Percentiles rank a stretch among this genome's conserved stretches.
Evolutionary conservation across 2,329 filamentous ascomycete species (phyloP).

Genomic region (Penicillium sp.): DNA sequence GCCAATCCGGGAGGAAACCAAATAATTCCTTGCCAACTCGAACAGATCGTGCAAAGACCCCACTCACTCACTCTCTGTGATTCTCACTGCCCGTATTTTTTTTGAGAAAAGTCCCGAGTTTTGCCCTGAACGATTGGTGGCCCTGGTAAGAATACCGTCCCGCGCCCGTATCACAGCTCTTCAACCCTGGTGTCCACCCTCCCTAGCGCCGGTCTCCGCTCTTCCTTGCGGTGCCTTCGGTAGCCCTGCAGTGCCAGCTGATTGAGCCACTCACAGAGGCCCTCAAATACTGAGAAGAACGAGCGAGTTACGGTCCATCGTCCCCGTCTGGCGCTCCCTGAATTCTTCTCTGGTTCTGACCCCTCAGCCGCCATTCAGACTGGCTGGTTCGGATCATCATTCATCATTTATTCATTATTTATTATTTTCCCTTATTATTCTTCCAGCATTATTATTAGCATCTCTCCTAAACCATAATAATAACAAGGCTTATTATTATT

Average conservation of each 20-base stretch:
- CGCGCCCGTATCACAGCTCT: background rate
- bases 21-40: background rate
- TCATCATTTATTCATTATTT: slow-evolving; percentile 22
- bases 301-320: slow-evolving; percentile 23
- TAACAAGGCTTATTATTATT: slow-evolving; percentile 26
- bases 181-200: slow-evolving; percentile 16
- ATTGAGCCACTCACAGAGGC: slow-evolving; percentile 8
- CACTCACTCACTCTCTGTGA: background rate
- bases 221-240: slow-evolving; percentile 18
- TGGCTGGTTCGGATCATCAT: slow-evolving; percentile 21
- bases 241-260: slow-evolving; percentile 19
- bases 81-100: background rate
- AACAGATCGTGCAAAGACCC: slow-evolving; percentile 3
- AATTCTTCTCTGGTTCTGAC: slow-evolving; percentile 26
- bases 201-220: slow-evolving; percentile 31
- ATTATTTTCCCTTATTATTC: slow-evolving; percentile 17
- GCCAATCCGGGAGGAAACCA: background rate
- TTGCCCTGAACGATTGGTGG: background rate
- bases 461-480: slow-evolving; percentile 17
- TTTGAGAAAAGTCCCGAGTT: background rate
- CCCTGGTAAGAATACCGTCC: background rate
- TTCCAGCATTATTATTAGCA: slow-evolving; percentile 21
- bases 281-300: background rate
- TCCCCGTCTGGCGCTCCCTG: slow-evolving; percentile 28
- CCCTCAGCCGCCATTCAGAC: slow-evolving; percentile 16